phyloP scores from a whole-genome alignment of 768 basidiomycete species.

The Rossbeevera mucosa region DNA sequence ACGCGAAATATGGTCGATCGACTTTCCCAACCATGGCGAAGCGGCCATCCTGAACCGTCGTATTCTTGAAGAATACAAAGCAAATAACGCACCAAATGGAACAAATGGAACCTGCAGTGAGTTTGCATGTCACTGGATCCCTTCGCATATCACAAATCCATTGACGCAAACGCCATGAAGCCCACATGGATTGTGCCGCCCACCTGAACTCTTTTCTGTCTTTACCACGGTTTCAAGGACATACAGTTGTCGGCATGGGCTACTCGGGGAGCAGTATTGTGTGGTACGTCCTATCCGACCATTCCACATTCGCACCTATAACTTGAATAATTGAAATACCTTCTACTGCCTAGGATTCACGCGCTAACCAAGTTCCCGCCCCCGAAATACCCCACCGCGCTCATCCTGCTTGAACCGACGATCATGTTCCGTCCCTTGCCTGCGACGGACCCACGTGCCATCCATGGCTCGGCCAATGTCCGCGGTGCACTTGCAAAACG shows the following conservation, averaged over 20 bases:
- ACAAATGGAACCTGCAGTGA: slow-evolving; percentile 20
- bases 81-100: not conserved
- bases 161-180: slow-evolving; percentile 3
- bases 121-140: not conserved
- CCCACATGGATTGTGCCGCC: slow-evolving; percentile 18
- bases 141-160: not conserved
- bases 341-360: slow-evolving; percentile 11
- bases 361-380: slow-evolving; percentile 16
- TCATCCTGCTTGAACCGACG: slow-evolving; percentile 29
- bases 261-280: slow-evolving; percentile 29
- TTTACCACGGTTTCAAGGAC: slow-evolving; percentile 20
- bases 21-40: slow-evolving; percentile 36
- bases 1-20: slow-evolving; percentile 33
- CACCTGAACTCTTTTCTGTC: slow-evolving; percentile 26
- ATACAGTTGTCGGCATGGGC: slow-evolving; percentile 22
- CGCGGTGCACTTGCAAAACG: slow-evolving; percentile 25
- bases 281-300: slow-evolving; percentile 16
- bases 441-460: slow-evolving; percentile 23
- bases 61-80: slow-evolving; percentile 24
- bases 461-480: slow-evolving; percentile 30
- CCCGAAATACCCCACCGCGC: slow-evolving; percentile 7
- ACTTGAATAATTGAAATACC: not conserved
- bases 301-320: not conserved
- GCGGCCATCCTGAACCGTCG: slow-evolving; percentile 30
- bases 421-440: slow-evolving; percentile 30